phyloP scores from a whole-genome alignment of 129 eudicot genomes.

The Chrysanthemum lavandulifolium region DNA sequence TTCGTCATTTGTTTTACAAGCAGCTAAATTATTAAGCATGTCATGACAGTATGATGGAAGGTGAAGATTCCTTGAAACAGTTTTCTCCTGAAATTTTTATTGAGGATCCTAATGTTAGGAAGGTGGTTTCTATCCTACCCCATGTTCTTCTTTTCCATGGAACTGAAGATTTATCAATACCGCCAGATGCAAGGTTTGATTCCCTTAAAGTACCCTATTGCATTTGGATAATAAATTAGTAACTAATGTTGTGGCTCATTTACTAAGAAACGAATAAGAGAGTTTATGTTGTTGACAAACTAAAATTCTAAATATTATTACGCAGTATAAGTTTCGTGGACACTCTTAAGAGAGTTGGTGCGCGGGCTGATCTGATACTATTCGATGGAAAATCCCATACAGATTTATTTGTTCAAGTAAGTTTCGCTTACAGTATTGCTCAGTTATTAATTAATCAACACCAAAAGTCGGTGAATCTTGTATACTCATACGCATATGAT shows the following conservation, averaged over 20 bases:
- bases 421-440: conserved; percentile 5
- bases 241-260: background rate
- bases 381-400: conserved; percentile 90
- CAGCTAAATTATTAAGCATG: too few species aligned
- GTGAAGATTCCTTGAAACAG: conserved; percentile 59
- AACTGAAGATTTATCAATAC: conserved; percentile 84
- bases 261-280: background rate
- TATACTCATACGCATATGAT: background rate
- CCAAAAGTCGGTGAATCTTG: too few species aligned
- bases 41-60: conserved; percentile 86
- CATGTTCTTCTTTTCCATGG: conserved; percentile 90
- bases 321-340: conserved; percentile 72
- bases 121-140: conserved; percentile 58
- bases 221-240: background rate
- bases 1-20: too few species aligned
- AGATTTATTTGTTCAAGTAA: conserved; percentile 87
- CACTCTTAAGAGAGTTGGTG: conserved; percentile 66
- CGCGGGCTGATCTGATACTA: conserved; percentile 65
- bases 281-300: background rate
- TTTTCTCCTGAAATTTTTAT: conserved; percentile 81
- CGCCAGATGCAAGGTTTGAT: conserved; percentile 64
- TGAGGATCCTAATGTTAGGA: conserved; percentile 46
- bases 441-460: too few species aligned
- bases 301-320: background rate
- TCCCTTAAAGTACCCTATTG: background rate